Percentiles rank a stretch among this genome's conserved stretches.
phyloP scores from a whole-genome alignment of 2,329 filamentous ascomycete genomes.

The Penicillium sp. region DNA sequence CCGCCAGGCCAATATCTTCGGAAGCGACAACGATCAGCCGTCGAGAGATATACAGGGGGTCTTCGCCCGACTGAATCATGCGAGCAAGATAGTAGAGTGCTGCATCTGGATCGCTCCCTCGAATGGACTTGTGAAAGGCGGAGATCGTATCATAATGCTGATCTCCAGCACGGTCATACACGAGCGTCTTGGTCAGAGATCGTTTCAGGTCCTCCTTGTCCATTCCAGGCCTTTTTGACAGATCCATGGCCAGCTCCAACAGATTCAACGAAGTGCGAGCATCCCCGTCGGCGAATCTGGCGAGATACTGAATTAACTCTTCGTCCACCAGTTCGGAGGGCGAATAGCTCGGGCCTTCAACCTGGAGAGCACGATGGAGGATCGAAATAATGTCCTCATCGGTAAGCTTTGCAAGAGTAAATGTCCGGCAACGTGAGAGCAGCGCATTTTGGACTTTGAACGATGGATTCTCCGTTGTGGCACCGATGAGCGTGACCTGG shows the following conservation, averaged over 20 bases:
- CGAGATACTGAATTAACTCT: constrained; percentile 75
- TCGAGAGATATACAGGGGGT: constrained; percentile 86
- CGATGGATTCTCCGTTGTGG: constrained; percentile 94
- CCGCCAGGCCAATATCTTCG: constrained; percentile 88
- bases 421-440: constrained; percentile 84
- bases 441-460: constrained; percentile 90
- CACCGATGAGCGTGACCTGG: constrained; percentile 85
- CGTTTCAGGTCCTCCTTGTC: constrained; percentile 76
- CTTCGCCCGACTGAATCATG: constrained; percentile 94
- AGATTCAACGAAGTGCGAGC: constrained; percentile 90
- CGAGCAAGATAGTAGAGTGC: constrained; percentile 90
- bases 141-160: constrained; percentile 98
- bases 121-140: constrained; percentile 92
- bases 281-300: constrained; percentile 86
- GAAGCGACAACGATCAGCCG: constrained; percentile 93
- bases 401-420: constrained; percentile 74
- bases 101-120: constrained; percentile 81
- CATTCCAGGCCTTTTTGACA: constrained; percentile 62
- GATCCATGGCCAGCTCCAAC: constrained; percentile 79
- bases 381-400: constrained; percentile 71
- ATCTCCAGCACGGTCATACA: constrained; percentile 92
- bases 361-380: constrained; percentile 67
- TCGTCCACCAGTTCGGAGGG: constrained; percentile 64
- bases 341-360: constrained; percentile 55
- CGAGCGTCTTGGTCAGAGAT: constrained; percentile 82